Evolutionary conservation across 75 land plant species (phyloP), one percentile per base, ranked within the genome.

Genomic region (Pinus tabuliformis): DNA sequence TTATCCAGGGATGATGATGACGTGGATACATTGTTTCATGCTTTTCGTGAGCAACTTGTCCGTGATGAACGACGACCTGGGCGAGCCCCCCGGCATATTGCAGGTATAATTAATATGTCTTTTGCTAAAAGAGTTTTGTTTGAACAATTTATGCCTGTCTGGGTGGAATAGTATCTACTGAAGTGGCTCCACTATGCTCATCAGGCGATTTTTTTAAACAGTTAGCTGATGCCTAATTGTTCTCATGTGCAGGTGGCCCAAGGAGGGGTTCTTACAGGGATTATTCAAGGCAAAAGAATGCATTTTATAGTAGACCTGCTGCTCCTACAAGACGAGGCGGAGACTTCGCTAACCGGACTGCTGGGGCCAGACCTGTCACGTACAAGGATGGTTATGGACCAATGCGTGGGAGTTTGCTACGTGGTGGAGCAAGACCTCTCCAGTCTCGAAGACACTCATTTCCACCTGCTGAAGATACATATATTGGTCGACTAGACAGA

Each of bases 391-490:
- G 54, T 5, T 75, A 64, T 54, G 61, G 56, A 14, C 57, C 62
- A 16, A 78, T 65, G 78, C 78, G 57, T 56, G 73, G 76, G 73
- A 62, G 70, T 21, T 76, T 76, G 73, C 78, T 76, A 57, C 75
- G 76, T 39, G 76, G 65, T 9, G 78, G 62, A 52, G 80, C 75
- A 59, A 68, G 73, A 30, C 33, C 76, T 22, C 21, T 56, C 58
- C 62, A 74, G n/a, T 58, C 33, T 39, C 80, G 82, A 74, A 83
- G 85, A 39, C 80, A 77, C 14, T 79, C 81, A 58, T 83, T 75
- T 77, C 75, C 79, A 28, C 75, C 75, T 30, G 81, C 73, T 8
- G 81, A 28, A 20, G 78, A 72, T 7, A 3, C 42, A 21, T 68
- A 68, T 68, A 68, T 52, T 11, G 20, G 72, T 39, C 72, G 49